Evolutionary conservation across 1,284 basidiomycete genomes (phyloP).

Genomic region (Dichomitus squalens): DNA sequence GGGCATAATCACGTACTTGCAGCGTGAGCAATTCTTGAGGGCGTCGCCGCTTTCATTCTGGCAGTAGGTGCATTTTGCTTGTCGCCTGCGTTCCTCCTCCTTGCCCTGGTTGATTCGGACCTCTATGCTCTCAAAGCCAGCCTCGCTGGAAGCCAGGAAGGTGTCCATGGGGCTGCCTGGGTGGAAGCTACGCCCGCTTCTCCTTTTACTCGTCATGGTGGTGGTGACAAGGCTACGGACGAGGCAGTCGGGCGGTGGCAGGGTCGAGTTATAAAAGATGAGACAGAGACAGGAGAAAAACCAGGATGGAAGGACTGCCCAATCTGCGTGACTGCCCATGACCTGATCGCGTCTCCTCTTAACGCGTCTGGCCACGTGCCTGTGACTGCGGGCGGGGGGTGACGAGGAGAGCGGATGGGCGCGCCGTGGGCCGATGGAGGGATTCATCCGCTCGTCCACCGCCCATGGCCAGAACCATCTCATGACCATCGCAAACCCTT

Average conservation of each 20-base stretch:
- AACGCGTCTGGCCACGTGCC: no score
- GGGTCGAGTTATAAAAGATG: background rate
- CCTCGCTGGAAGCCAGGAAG: constrained; percentile 4
- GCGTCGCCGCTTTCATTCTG: constrained; percentile 3
- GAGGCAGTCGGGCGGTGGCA: no score
- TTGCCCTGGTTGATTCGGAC: background rate
- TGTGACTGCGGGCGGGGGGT: no score
- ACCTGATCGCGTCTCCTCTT: no score
- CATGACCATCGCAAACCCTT: constrained; percentile 12
- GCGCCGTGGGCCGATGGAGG: no score
- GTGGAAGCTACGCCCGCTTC: constrained; percentile 7
- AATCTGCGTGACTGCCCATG: no score
- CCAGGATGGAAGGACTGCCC: no score
- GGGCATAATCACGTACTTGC: constrained; percentile 8
- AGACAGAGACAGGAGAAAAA: no score
- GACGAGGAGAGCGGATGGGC: background rate
- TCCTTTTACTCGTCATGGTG: constrained; percentile 6
- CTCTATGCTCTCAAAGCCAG: constrained; percentile 11
- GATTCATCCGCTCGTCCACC: background rate
- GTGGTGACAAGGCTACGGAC: background rate
- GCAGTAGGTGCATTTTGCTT: constrained; percentile 9
- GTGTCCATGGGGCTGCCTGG: constrained; percentile 6
- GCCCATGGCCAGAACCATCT: background rate
- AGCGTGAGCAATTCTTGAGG: constrained; percentile 19
- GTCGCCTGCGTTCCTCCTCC: background rate